Conservation (phyloP, 1,284 basidiomycete species). For the Cryptococcus amylolentus region DNA sequence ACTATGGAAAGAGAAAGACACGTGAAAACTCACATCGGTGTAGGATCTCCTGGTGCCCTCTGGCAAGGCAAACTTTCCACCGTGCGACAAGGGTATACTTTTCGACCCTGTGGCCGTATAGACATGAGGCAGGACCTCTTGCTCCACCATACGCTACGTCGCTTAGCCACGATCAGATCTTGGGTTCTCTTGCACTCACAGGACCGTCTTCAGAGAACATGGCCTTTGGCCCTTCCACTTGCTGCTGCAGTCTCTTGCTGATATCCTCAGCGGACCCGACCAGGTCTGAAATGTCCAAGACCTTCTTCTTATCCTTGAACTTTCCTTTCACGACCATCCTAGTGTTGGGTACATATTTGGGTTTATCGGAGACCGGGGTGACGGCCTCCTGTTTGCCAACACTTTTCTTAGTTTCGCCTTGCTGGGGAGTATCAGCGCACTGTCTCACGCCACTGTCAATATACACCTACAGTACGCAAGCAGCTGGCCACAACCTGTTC, state of each 20-base stretch:
- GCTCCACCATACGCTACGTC: conserved; percentile 56
- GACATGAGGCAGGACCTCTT: conserved; percentile 73
- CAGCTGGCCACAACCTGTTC: conserved; percentile 17
- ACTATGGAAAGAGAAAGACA: not conserved
- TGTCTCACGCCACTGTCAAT: not conserved
- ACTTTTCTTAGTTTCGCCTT: not conserved
- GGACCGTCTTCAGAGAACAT: conserved; percentile 36
- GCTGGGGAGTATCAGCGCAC: not conserved
- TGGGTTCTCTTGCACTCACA: conserved; percentile 9
- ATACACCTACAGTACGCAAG: not conserved
- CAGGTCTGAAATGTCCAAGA: conserved; percentile 38
- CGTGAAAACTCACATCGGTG: conserved; percentile 57
- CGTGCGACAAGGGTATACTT: conserved; percentile 64
- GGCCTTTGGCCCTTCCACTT: conserved; percentile 35
- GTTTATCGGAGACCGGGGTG: not conserved
- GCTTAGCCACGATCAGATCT: not conserved
- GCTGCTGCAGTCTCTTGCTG: conserved; percentile 38
- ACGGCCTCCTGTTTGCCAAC: not conserved
- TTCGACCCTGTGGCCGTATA: conserved; percentile 66
- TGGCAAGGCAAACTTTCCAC: conserved; percentile 73
- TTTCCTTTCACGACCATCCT: conserved; percentile 26
- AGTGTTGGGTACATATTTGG: conserved; percentile 20
- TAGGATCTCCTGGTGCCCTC: conserved; percentile 71
- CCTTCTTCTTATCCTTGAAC: conserved; percentile 33
- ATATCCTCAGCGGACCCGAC: conserved; percentile 37